Evolutionary conservation across 2,329 filamentous ascomycete species (phyloP).

Genomic region (Penicillium digitatum): DNA sequence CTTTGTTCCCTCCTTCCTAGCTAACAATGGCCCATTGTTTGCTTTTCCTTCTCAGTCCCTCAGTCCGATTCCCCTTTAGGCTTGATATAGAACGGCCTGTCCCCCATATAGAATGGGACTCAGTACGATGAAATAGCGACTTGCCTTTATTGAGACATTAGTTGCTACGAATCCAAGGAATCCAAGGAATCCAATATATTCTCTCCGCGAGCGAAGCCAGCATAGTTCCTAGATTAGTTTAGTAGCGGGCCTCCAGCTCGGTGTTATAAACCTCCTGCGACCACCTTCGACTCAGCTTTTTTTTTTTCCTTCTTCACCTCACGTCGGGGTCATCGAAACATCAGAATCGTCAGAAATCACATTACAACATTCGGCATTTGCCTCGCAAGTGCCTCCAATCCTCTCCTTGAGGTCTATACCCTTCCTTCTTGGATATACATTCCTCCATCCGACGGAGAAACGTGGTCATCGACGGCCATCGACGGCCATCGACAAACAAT

Average conservation of each 20-base stretch:
- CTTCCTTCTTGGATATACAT: not conserved
- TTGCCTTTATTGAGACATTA: not conserved
- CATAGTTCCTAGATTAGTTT: not conserved
- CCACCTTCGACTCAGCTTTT: not conserved
- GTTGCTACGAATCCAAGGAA: not conserved
- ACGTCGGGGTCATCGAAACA: not conserved
- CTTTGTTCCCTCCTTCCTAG: not conserved
- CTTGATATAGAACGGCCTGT: not conserved
- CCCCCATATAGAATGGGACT: not conserved
- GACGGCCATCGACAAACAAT: not conserved
- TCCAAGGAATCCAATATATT: not conserved
- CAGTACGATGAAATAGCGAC: not conserved
- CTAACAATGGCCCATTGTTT: slow-evolving; percentile 1
- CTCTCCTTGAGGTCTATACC: not conserved
- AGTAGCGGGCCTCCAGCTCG: not conserved
- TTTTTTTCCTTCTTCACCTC: slow-evolving; percentile 7
- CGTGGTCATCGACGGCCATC: not conserved
- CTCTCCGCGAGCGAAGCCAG: not conserved
- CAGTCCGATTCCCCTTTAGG: not conserved
- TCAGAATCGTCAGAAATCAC: not conserved
- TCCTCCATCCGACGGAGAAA: not conserved
- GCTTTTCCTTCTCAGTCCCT: not conserved
- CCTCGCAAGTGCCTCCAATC: not conserved
- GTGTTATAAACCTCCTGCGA: not conserved
- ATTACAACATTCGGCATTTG: not conserved